Conservation (phyloP, 768 basidiomycete species). For the Leccinum variicolor region DNA sequence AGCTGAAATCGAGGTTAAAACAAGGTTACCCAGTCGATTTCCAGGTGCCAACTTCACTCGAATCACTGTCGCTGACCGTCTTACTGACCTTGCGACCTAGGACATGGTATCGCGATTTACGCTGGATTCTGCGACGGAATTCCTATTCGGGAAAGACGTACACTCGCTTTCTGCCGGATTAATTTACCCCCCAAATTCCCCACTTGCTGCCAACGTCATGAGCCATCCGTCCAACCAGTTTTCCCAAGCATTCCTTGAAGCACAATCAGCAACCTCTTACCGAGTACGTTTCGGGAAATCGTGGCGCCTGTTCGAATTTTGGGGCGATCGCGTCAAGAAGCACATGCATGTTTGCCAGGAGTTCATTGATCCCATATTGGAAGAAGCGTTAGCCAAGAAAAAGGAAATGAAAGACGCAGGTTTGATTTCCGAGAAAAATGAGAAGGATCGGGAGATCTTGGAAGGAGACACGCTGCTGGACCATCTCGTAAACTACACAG, state of each 20-base stretch:
- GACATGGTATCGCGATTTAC: constrained; percentile 57
- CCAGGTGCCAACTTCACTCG: constrained; percentile 35
- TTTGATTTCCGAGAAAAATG: constrained; percentile 11
- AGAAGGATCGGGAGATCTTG: constrained; percentile 6
- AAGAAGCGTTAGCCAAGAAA: constrained; percentile 43
- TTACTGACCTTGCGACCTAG: constrained; percentile 23
- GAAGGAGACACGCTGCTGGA: constrained; percentile 31
- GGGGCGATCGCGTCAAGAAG: constrained; percentile 42
- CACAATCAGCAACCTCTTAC: constrained; percentile 39
- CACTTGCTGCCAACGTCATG: constrained; percentile 5
- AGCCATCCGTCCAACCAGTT: constrained; percentile 41
- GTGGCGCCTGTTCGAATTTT: constrained; percentile 56
- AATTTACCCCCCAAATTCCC: constrained; percentile 40
- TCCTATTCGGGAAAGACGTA: constrained; percentile 51
- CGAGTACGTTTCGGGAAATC: constrained; percentile 40
- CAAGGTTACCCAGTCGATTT: constrained; percentile 55
- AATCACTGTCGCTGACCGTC: not conserved
- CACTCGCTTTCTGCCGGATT: constrained; percentile 45
- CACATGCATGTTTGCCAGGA: constrained; percentile 46
- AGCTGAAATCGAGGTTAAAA: constrained; percentile 39
- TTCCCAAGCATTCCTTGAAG: constrained; percentile 46
- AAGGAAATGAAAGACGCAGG: constrained; percentile 20
- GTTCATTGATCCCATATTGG: constrained; percentile 53
- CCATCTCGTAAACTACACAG: constrained; percentile 28
- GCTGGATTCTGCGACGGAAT: constrained; percentile 56